phyloP scores from a whole-genome alignment of 331 rosid genomes.

The Spiraea crenata region DNA sequence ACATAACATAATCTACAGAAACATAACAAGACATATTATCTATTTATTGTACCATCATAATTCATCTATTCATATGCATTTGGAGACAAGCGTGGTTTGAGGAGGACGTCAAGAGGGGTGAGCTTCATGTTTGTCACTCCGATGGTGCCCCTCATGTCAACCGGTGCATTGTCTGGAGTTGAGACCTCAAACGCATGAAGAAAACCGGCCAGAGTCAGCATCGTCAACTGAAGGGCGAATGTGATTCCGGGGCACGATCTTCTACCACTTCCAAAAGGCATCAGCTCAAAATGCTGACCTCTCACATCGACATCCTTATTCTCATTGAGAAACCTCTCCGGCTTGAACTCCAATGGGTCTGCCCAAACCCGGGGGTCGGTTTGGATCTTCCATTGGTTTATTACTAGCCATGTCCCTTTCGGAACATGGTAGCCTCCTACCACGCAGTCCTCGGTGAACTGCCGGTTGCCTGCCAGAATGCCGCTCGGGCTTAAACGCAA shows the following conservation, averaged over 20 bases:
- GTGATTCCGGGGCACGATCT: conserved; percentile 45
- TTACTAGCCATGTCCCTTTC: conserved; percentile 39
- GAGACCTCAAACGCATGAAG: conserved; percentile 45
- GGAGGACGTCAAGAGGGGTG: conserved; percentile 39
- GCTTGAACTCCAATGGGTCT: conserved; percentile 42
- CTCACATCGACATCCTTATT: conserved; percentile 31
- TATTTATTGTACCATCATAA: not conserved
- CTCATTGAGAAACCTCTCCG: conserved; percentile 42
- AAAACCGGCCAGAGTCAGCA: conserved; percentile 38
- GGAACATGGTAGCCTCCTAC: conserved; percentile 39
- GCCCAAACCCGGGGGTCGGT: conserved; percentile 51
- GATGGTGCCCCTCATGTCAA: conserved; percentile 42
- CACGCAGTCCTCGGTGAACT: conserved; percentile 39
- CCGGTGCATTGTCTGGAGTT: conserved; percentile 17
- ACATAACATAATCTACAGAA: too few relatives aligned
- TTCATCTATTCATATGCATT: conserved; percentile 9
- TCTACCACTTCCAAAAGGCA: conserved; percentile 58
- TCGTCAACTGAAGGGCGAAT: conserved; percentile 40
- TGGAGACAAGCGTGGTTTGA: conserved; percentile 41
- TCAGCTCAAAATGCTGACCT: conserved; percentile 46
- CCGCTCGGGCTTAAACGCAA: conserved; percentile 32
- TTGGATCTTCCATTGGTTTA: conserved; percentile 50
- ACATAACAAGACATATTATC: too few relatives aligned
- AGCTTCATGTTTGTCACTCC: conserved; percentile 43
- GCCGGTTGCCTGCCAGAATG: conserved; percentile 19